Evolutionary conservation across 2,329 filamentous ascomycete species (phyloP).

Genomic region (Aspergillus pseudonomiae): DNA sequence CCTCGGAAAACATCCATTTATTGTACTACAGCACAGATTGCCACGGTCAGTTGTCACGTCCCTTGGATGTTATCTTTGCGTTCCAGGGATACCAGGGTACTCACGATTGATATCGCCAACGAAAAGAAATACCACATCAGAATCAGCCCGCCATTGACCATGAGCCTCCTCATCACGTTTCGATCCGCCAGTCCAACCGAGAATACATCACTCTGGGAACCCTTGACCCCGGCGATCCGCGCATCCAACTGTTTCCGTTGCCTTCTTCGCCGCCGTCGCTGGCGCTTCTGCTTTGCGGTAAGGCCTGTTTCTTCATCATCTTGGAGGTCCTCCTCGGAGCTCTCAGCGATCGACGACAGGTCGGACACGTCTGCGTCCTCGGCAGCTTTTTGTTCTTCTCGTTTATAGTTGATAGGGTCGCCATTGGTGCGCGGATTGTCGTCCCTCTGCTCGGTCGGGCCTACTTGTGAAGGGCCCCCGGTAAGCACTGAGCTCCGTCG

Average conservation of each 20-base stretch:
- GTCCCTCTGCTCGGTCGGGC: constrained; percentile 38
- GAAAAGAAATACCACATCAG: constrained; percentile 90
- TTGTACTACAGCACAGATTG: constrained; percentile 69
- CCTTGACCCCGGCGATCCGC: constrained; percentile 62
- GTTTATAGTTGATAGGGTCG: constrained; percentile 29
- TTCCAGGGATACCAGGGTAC: constrained; percentile 35
- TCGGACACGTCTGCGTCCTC: constrained; percentile 45
- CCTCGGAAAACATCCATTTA: constrained; percentile 98
- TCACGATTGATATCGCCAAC: constrained; percentile 85
- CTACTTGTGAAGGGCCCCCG: constrained; percentile 55
- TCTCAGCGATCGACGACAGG: constrained; percentile 46
- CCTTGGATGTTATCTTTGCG: neutral
- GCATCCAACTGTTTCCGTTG: constrained; percentile 71
- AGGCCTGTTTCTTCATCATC: constrained; percentile 91
- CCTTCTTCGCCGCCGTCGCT: constrained; percentile 67
- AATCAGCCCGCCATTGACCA: constrained; percentile 81
- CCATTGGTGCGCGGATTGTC: constrained; percentile 30
- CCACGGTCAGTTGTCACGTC: neutral
- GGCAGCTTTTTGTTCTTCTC: constrained; percentile 39
- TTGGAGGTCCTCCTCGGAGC: constrained; percentile 72
- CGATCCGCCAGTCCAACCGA: constrained; percentile 66
- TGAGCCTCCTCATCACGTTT: constrained; percentile 68
- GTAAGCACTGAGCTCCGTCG: constrained; percentile 42
- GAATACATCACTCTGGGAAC: constrained; percentile 70
- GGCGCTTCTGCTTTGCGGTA: constrained; percentile 69